Evolutionary conservation across 1,139 yeast species (phyloP), one percentile per base, ranked within the genome.

Genomic region (Spencermartinsiella ligniputridi): DNA sequence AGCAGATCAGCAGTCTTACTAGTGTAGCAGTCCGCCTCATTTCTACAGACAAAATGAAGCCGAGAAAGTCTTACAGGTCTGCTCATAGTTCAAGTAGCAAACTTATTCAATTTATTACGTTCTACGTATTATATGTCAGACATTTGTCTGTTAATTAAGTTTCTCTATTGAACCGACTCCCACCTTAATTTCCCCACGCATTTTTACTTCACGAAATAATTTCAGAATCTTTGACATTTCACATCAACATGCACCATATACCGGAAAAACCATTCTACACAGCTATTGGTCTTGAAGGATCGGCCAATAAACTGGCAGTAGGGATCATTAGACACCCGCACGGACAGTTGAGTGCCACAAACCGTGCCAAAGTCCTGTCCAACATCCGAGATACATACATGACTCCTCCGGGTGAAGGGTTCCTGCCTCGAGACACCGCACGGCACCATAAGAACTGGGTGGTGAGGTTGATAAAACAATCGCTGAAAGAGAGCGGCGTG

Each of bases 381-480:
- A 92, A 92, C 62, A 81, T 94, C 39, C 76, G 99, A 71, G 96
- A 92, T 63, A 92, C 99, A 0, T 94, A 92, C 61, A 72, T 85
- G 27, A 84, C 97, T 0, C 98, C 98, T 3, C 96, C 98, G 1
- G 99, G 99, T 1, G 97, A 92, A 67, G 99, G 98, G 1, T 92
- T 92, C 58, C 68, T 92, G 44, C 99, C 98, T 1, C 67, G 97
- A 49, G 98, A 92, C 60, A 89, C 97, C 0, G 98, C 98, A 3
- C 75, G 96, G 54, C 98, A 92, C 62, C 99, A 92, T 63, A 68
- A 97, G 38, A 87, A 88, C 65, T 90, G 97, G 97, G 94, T 81
- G n/a, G 90, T 86, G 1, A 68, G 97, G 45, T 68, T 90, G 32
- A 79, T 88, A 40, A 81, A 79, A 55, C 61, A 60, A 33, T 86